A percentile compares a stretch with the other conserved stretches of the same genome.
These are phyloP conservation scores for Thelephora aurantiotincta DNA, from an alignment of 768 basidiomycete genomes.

Conservation along the genomic window DNA sequence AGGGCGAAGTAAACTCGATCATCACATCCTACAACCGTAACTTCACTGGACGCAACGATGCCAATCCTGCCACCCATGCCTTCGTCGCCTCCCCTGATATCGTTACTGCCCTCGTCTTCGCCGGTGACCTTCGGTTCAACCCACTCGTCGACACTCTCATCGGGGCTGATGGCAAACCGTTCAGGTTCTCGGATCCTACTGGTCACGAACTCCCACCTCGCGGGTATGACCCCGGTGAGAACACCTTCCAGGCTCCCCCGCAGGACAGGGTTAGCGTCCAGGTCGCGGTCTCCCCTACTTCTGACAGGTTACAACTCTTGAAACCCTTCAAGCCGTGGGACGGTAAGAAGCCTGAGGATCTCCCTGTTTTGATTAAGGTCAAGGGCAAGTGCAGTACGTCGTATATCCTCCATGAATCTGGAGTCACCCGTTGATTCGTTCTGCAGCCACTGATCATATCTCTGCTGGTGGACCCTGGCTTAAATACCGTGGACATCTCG, in stretches of 20 bases:
- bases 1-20: conserved; percentile 95
- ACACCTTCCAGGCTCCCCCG: conserved; percentile 96
- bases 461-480: conserved; percentile 98
- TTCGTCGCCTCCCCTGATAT: conserved; percentile 91
- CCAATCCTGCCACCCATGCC: conserved; percentile 97
- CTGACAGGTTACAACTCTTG: conserved; percentile 84
- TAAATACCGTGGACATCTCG: conserved; percentile 97
- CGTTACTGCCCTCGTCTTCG: conserved; percentile 94
- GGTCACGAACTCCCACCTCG: conserved; percentile 89
- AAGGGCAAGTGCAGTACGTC: conserved; percentile 95
- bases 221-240: conserved; percentile 92
- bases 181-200: conserved; percentile 89
- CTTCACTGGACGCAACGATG: conserved; percentile 99
- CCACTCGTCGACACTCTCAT: conserved; percentile 82
- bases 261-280: conserved; percentile 66
- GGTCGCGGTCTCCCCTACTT: conserved; percentile 76
- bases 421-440: conserved; percentile 4
- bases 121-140: conserved; percentile 92
- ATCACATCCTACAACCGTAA: conserved; percentile 99
- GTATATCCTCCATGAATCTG: neutral
- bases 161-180: conserved; percentile 86
- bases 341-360: conserved; percentile 78
- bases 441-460: conserved; percentile 78
- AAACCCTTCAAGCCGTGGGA: conserved; percentile 87
- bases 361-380: conserved; percentile 96